Conservation (phyloP, 805 yeast species). For the Saccharomyces mikatae region DNA sequence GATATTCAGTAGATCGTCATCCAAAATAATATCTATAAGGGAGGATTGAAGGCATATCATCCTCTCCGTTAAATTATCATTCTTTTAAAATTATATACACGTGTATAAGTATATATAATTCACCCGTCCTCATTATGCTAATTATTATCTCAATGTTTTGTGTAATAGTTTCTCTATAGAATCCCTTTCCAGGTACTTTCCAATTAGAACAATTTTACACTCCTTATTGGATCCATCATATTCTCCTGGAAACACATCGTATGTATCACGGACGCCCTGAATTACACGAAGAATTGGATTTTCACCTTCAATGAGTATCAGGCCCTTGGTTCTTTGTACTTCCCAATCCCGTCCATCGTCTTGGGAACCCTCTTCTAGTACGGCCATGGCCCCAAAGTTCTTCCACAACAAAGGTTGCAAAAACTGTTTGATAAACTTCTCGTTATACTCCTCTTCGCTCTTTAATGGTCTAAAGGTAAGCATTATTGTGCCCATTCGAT, state of each 20-base stretch:
- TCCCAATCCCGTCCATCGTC: conserved; percentile 34
- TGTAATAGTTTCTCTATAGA: conserved; percentile 26
- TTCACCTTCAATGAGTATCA: conserved; percentile 39
- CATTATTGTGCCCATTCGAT: conserved; percentile 46
- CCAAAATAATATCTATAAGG: conserved; percentile 22
- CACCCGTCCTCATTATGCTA: background rate
- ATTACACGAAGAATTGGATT: conserved; percentile 46
- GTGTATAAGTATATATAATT: background rate
- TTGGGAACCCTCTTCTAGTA: conserved; percentile 16
- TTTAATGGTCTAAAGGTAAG: conserved; percentile 38
- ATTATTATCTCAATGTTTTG: conserved; percentile 4
- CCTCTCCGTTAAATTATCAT: background rate
- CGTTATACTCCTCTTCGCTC: conserved; percentile 31
- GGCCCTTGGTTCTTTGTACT: conserved; percentile 77
- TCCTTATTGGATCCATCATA: conserved; percentile 17
- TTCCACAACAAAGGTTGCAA: conserved; percentile 71
- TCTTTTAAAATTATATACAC: background rate
- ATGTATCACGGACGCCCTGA: conserved; percentile 91
- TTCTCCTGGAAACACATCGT: conserved; percentile 56
- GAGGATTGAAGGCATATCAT: conserved; percentile 11
- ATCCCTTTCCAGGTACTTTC: conserved; percentile 45
- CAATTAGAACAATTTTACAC: conserved; percentile 68
- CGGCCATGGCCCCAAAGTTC: conserved; percentile 39
- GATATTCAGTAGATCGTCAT: conserved; percentile 7
- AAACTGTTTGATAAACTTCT: conserved; percentile 44